Base-by-base conservation (phyloP, 1,139 yeast genomes). In the Wickerhamomyces sp. region DNA sequence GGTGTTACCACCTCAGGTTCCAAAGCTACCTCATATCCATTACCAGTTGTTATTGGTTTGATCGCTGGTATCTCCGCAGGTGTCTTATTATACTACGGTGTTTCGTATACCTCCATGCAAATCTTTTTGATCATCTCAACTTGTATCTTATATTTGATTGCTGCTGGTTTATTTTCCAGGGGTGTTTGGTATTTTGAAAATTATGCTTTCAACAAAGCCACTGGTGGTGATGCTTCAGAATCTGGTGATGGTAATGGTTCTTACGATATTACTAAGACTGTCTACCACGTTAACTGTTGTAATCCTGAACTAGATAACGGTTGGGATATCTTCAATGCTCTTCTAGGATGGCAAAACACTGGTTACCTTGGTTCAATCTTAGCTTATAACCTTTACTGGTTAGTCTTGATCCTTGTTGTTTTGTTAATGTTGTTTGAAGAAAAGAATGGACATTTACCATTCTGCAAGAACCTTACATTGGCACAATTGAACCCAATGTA, bases 211-310 rank as follows among this genome's bases (percentile, higher is more conserved):
- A 77, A 78, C 66, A 60, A 71, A 51, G 63, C 69, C 42, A 81
- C 91, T 34, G 96, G 96, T 64, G 90, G 89, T 68, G 96, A 89
- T 68, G 94, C 95, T 36, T 73, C 93, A 37, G 97, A 90, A 69
- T 71, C 74, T 56, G 96, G 97, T 56, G 78, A 87, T 43, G 97
- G 97, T 56, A 91, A 95, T 41, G 97, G 97, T 61, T 82, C 96
- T 37, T 90, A 90, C 65, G 84, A 90, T 65, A 79, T 89, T 56
- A 60, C 72, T 47, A 75, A 77, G 59, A 69, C 88, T 9, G 96
- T 90, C 15, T 90, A 95, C 89, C 97, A 90, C 66, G 91, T 90
- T 51, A 89, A 90, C 73, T 90, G 96, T 69, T 90, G 96, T 71
- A 89, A 88, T 68, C 95, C 95, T 34, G 87, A 83, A 66, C 73